Evolutionary conservation across 805 yeast species (phyloP).

Genomic region (Kuraishia ogatae): DNA sequence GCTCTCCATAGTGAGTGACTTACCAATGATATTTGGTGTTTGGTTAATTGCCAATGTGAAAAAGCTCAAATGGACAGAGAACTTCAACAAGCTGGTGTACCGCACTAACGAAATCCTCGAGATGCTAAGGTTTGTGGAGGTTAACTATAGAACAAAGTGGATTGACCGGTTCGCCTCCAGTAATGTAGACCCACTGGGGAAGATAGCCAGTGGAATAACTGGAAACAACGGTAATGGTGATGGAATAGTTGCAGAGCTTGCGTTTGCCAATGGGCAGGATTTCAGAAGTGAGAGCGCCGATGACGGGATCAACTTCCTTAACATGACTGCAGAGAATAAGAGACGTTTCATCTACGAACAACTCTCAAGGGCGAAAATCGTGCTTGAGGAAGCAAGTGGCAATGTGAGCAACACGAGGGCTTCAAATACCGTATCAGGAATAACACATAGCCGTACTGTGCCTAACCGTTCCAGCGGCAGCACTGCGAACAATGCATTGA

Average conservation of each 20-base stretch:
- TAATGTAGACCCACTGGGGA: conserved; percentile 7
- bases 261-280: conserved; percentile 19
- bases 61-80: conserved; percentile 44
- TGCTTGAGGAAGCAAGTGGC: not conserved
- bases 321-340: not conserved
- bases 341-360: not conserved
- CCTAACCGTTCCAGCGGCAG: not conserved
- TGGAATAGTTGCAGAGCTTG: conserved; percentile 3
- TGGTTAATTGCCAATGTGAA: conserved; percentile 53
- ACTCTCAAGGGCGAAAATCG: not conserved
- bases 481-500: not conserved
- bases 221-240: conserved; percentile 5
- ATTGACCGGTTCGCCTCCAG: conserved; percentile 41
- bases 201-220: conserved; percentile 7
- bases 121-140: conserved; percentile 47
- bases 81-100: conserved; percentile 26
- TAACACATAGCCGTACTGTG: not conserved
- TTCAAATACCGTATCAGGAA: not conserved
- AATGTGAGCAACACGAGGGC: not conserved
- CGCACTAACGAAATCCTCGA: conserved; percentile 52
- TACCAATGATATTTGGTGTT: conserved; percentile 69
- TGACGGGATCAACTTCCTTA: not conserved
- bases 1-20: conserved; percentile 39
- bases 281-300: not conserved
- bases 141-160: conserved; percentile 52